Evolutionary conservation across 2,329 filamentous ascomycete species (phyloP).

Genomic region (Pezicula carpinea): DNA sequence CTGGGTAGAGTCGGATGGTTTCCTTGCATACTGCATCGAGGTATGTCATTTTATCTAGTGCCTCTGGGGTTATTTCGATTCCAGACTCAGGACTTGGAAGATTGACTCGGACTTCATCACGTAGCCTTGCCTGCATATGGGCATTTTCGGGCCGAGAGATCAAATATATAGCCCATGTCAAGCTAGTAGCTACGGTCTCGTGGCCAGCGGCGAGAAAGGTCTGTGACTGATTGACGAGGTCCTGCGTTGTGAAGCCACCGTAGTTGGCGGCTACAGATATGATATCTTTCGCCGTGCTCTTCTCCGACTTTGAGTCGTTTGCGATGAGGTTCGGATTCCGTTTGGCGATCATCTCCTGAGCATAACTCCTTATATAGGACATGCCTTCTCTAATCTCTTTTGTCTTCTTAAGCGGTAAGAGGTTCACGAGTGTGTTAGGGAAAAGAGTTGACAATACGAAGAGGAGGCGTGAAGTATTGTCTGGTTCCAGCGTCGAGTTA

Average conservation of each 20-base stretch:
- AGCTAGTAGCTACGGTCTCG: slow-evolving; percentile 65
- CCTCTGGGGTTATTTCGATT: slow-evolving; percentile 42
- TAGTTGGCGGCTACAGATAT: slow-evolving; percentile 74
- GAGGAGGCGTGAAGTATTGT: slow-evolving; percentile 40
- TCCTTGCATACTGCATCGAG: slow-evolving; percentile 74
- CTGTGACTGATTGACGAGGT: slow-evolving; percentile 80
- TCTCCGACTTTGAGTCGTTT: slow-evolving; percentile 48
- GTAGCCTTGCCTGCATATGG: slow-evolving; percentile 58
- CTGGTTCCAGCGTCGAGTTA: slow-evolving; percentile 34
- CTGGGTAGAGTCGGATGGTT: slow-evolving; percentile 64
- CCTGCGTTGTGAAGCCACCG: slow-evolving; percentile 67
- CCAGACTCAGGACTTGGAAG: slow-evolving; percentile 46
- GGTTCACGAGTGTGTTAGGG: slow-evolving; percentile 46
- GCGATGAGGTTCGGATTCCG: slow-evolving; percentile 62
- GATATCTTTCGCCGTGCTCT: slow-evolving; percentile 60
- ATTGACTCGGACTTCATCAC: slow-evolving; percentile 57
- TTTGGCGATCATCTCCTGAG: slow-evolving; percentile 48
- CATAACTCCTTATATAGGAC: slow-evolving; percentile 49
- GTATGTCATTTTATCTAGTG: slow-evolving; percentile 70
- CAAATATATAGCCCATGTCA: slow-evolving; percentile 69
- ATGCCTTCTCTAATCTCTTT: slow-evolving; percentile 55
- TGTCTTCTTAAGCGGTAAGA: slow-evolving; percentile 54
- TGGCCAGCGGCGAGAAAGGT: slow-evolving; percentile 78
- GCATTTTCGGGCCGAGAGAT: slow-evolving; percentile 52
- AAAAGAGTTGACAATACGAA: slow-evolving; percentile 31